phyloP scores from a whole-genome alignment of 176 grass and related monocot species.

The Aechmea fasciata region DNA sequence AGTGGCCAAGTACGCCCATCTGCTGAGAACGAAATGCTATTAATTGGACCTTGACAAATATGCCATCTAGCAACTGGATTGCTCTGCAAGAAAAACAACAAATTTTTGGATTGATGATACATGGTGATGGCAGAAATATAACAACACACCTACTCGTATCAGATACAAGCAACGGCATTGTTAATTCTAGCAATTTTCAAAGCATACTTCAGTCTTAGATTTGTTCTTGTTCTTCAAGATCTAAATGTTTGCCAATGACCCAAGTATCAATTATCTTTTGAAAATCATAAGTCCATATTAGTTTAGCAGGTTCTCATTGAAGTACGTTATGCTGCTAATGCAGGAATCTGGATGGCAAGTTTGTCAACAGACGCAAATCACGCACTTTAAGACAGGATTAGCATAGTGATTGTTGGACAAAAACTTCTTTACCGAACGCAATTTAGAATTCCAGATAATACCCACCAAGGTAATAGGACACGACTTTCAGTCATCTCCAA shows the following conservation, averaged over 20 bases:
- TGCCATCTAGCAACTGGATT: constrained; percentile 94
- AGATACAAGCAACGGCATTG: too few relatives aligned
- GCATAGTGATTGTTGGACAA: neutral
- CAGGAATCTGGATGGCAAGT: neutral
- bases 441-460: neutral
- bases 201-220: too few relatives aligned
- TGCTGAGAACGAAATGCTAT: constrained; percentile 75
- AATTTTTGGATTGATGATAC: constrained; percentile 30
- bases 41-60: constrained; percentile 89
- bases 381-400: neutral
- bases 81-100: constrained; percentile 42
- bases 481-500: too few relatives aligned
- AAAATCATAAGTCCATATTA: neutral
- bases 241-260: too few relatives aligned
- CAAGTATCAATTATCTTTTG: too few relatives aligned
- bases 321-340: too few relatives aligned
- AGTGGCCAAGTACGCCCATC: constrained; percentile 77
- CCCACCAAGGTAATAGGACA: too few relatives aligned
- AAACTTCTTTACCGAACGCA: neutral
- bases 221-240: too few relatives aligned
- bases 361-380: neutral
- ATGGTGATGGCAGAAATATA: neutral
- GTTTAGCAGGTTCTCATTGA: too few relatives aligned
- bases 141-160: too few relatives aligned
- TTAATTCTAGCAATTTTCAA: too few relatives aligned